phyloP scores from a whole-genome alignment of 202 grass and related monocot species.

The Setaria viridis region DNA sequence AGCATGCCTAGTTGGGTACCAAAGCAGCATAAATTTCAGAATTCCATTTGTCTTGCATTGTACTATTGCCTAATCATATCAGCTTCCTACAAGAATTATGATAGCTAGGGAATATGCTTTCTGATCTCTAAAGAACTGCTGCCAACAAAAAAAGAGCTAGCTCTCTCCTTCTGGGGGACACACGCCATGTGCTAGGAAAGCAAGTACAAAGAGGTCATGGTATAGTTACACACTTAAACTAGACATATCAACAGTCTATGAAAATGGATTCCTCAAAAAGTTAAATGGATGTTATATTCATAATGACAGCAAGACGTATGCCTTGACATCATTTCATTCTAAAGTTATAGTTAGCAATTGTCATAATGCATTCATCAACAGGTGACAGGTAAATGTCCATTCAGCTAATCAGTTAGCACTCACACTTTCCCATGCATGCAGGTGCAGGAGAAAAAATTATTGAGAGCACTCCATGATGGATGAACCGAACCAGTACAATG shows the following conservation, averaged over 20 bases:
- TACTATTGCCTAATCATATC: constrained; percentile 34
- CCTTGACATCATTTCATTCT: constrained; percentile 12
- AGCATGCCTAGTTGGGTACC: constrained; percentile 12
- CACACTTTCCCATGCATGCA: constrained; percentile 2
- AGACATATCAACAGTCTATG: constrained; percentile 7
- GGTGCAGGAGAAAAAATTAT: neutral
- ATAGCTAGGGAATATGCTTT: constrained; percentile 26
- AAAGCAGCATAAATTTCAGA: constrained; percentile 22
- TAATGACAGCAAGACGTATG: constrained; percentile 8
- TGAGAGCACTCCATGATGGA: neutral
- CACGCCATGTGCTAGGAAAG: constrained; percentile 27
- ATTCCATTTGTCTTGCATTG: constrained; percentile 35
- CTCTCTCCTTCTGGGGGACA: neutral
- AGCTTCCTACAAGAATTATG: constrained; percentile 24
- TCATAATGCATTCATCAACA: constrained; percentile 18
- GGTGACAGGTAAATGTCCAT: neutral
- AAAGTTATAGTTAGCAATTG: constrained; percentile 1
- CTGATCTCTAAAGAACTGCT: neutral
- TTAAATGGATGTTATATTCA: constrained; percentile 28
- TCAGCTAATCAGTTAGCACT: constrained; percentile 13
- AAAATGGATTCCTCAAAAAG: constrained; percentile 30
- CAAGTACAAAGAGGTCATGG: constrained; percentile 39
- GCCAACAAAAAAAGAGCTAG: neutral
- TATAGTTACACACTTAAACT: constrained; percentile 5
- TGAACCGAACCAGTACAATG: neutral